phyloP scores from a whole-genome alignment of 768 basidiomycete species.

The Holtermanniella nyarrowii region DNA sequence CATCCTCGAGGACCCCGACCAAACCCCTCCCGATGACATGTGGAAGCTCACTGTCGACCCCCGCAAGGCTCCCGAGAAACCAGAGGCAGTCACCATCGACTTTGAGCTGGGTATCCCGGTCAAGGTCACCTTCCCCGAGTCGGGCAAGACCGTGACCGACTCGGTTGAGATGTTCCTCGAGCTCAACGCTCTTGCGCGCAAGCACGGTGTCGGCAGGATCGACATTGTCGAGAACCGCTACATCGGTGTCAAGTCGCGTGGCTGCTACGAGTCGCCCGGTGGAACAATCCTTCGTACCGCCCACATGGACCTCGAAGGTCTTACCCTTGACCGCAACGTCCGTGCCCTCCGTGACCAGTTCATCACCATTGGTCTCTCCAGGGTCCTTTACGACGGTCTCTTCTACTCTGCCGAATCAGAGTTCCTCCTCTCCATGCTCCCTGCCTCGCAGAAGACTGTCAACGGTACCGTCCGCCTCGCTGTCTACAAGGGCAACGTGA shows the following conservation, averaged over 20 bases:
- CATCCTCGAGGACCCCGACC: slow-evolving; percentile 93
- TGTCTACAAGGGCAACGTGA: slow-evolving; percentile 91
- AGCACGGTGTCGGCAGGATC: slow-evolving; percentile 91
- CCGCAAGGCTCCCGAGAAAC: slow-evolving; percentile 64
- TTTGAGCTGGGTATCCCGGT: slow-evolving; percentile 79
- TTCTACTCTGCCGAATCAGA: slow-evolving; percentile 99
- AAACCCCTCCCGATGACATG: slow-evolving; percentile 90
- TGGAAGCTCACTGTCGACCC: slow-evolving; percentile 91
- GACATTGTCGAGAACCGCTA: slow-evolving; percentile 99
- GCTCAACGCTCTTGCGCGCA: slow-evolving; percentile 82
- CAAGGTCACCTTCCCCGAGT: slow-evolving; percentile 53
- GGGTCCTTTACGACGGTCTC: slow-evolving; percentile 95
- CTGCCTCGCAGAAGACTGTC: slow-evolving; percentile 89
- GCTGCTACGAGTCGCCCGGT: slow-evolving; percentile 98
- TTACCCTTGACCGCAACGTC: slow-evolving; percentile 96
- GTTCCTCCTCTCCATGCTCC: slow-evolving; percentile 81
- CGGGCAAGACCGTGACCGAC: slow-evolving; percentile 64
- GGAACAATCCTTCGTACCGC: slow-evolving; percentile 92
- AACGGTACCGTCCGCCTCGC: slow-evolving; percentile 85
- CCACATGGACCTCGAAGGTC: slow-evolving; percentile 91
- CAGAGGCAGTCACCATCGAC: slow-evolving; percentile 73
- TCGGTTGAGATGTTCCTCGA: slow-evolving; percentile 84
- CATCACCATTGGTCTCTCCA: slow-evolving; percentile 75
- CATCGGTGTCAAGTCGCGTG: slow-evolving; percentile 97
- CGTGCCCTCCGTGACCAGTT: slow-evolving; percentile 90